Conservation (phyloP, 805 yeast genomes). For the Cyberlindnera euphorbiae region DNA sequence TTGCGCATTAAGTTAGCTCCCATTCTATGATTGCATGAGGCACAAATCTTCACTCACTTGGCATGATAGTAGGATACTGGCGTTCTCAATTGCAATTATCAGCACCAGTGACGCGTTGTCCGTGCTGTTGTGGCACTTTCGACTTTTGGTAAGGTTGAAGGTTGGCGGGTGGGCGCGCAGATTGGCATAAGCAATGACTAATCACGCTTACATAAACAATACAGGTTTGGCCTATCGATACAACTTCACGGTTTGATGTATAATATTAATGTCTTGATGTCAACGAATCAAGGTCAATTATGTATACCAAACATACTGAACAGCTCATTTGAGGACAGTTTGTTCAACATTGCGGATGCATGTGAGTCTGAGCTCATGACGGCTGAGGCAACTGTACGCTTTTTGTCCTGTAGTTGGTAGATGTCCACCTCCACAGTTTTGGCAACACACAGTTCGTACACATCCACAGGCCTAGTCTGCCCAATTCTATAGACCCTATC, state of each 20-base stretch:
- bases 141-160: too few species aligned
- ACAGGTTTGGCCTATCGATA: too few species aligned
- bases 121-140: too few species aligned
- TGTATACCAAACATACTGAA: conserved; percentile 14
- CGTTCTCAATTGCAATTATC: too few species aligned
- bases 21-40: neutral
- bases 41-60: neutral
- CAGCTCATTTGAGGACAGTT: conserved; percentile 26
- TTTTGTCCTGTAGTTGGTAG: conserved; percentile 78
- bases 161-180: too few species aligned
- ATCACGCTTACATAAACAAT: too few species aligned
- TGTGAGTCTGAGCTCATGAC: conserved; percentile 64
- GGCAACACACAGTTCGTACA: conserved; percentile 69
- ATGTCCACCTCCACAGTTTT: conserved; percentile 80
- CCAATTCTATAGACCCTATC: conserved; percentile 92
- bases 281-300: neutral
- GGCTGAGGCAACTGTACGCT: conserved; percentile 67
- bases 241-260: neutral
- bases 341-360: conserved; percentile 58
- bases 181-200: too few species aligned
- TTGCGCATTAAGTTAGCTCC: neutral
- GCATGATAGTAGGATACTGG: neutral
- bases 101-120: too few species aligned
- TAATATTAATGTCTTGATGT: neutral
- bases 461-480: conserved; percentile 65